phyloP scores from a whole-genome alignment of 2,329 filamentous ascomycete species.

The Colletotrichum sp. region DNA sequence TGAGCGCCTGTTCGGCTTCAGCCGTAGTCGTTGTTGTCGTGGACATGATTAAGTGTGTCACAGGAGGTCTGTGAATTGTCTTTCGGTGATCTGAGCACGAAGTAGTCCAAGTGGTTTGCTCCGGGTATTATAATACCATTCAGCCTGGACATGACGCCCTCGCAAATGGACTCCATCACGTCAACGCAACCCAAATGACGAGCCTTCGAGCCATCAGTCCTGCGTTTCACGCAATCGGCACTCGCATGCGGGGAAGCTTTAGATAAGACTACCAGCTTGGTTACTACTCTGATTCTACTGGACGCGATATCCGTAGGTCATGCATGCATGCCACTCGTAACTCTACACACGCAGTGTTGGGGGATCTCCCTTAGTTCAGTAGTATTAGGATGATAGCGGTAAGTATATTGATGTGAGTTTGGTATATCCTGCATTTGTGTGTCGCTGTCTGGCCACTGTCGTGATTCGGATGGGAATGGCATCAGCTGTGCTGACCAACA shows the following conservation, averaged over 20 bases:
- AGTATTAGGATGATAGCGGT: background rate
- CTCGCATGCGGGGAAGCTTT: background rate
- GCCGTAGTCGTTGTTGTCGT: constrained; percentile 81
- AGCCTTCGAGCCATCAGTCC: background rate
- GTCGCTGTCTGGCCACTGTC: background rate
- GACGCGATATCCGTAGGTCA: background rate
- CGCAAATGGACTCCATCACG: background rate
- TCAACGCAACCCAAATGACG: background rate
- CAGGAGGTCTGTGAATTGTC: fast-evolving
- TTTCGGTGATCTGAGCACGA: background rate
- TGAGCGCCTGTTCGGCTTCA: background rate
- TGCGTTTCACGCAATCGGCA: background rate
- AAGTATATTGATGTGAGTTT: fast-evolving
- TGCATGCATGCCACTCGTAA: background rate
- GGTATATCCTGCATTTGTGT: fast-evolving
- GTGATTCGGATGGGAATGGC: background rate
- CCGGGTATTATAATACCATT: no score
- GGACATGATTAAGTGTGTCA: constrained; percentile 67
- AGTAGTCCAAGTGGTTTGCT: background rate
- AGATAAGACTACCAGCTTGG: background rate
- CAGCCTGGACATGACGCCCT: background rate
- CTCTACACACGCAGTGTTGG: no score
- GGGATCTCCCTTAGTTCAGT: background rate
- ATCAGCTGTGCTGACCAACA: background rate
- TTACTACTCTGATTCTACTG: background rate